A percentile compares a stretch with the other conserved stretches of the same genome.
phyloP scores from a whole-genome alignment of 192 early-diverging fungal genomes.

The Cladochytrium replicatum region DNA sequence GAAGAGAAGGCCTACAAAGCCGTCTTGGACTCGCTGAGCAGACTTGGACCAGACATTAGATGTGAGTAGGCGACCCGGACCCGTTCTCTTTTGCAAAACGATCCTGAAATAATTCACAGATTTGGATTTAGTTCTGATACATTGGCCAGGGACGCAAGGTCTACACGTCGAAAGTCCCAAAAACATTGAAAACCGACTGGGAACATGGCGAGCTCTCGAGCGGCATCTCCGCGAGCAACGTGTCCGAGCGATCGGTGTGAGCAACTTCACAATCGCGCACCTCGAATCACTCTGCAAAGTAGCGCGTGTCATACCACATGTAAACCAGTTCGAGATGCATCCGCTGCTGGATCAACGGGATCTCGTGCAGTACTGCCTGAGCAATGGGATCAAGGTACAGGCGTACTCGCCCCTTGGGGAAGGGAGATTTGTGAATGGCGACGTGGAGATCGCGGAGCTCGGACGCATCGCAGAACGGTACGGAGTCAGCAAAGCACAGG shows the following conservation, averaged over 20 bases:
- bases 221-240: conserved; percentile 15
- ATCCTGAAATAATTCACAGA: conserved; percentile 15
- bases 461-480: conserved; percentile 4
- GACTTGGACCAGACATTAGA: conserved; percentile 14
- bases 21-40: conserved; percentile 15
- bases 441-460: conserved; percentile 8
- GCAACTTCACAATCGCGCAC: conserved; percentile 50
- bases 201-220: conserved; percentile 29
- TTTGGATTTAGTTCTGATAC: conserved; percentile 22
- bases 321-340: too few species aligned
- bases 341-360: too few species aligned
- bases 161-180: conserved; percentile 5
- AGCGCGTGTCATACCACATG: too few species aligned
- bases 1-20: conserved; percentile 23
- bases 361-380: too few species aligned
- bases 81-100: background rate
- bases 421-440: background rate
- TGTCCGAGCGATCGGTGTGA: conserved; percentile 57
- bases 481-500: too few species aligned
- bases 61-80: conserved; percentile 2
- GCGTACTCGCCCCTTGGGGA: conserved; percentile 5
- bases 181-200: conserved; percentile 18
- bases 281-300: too few species aligned
- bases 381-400: too few species aligned
- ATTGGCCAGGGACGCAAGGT: conserved; percentile 22